Percentiles rank a stretch among this genome's conserved stretches.
Evolutionary conservation across 371 early-diverging fungal species (phyloP).

Genomic region (Batkoa obscura): DNA sequence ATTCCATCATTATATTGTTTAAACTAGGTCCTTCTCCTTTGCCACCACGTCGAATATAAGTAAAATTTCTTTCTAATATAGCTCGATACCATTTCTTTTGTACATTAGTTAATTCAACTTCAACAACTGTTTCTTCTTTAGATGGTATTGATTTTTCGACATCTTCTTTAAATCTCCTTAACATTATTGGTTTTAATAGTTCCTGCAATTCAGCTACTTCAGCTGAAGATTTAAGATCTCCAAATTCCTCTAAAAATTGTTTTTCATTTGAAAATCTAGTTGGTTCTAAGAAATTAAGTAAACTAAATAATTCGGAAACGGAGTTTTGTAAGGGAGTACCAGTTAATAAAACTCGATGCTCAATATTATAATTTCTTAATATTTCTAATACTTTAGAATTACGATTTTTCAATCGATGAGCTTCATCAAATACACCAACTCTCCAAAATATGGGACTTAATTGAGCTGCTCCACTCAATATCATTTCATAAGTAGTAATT

Average conservation of each 20-base stretch:
- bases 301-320: conserved; percentile 81
- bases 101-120: conserved; percentile 58
- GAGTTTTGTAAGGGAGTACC: conserved; percentile 96
- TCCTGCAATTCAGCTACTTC: conserved; percentile 55
- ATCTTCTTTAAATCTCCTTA: conserved; percentile 65
- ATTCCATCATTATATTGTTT: conserved; percentile 82
- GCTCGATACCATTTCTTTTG: conserved; percentile 48
- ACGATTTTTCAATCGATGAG: conserved; percentile 92
- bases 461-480: conserved; percentile 41
- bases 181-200: conserved; percentile 49
- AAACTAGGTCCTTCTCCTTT: conserved; percentile 20
- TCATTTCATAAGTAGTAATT: conserved; percentile 72
- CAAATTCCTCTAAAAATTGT: conserved; percentile 56
- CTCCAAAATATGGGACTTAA: conserved; percentile 64
- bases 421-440: conserved; percentile 84
- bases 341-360: conserved; percentile 63
- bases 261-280: conserved; percentile 35
- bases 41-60: conserved; percentile 42
- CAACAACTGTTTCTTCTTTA: conserved; percentile 27
- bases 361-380: conserved; percentile 61
- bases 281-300: conserved; percentile 88
- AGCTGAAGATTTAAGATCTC: conserved; percentile 44
- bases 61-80: conserved; percentile 72
- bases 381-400: conserved; percentile 86
- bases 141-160: conserved; percentile 70